Conservation (phyloP, 352 stramenopile genomes). For the Thalassiosira exigua region DNA sequence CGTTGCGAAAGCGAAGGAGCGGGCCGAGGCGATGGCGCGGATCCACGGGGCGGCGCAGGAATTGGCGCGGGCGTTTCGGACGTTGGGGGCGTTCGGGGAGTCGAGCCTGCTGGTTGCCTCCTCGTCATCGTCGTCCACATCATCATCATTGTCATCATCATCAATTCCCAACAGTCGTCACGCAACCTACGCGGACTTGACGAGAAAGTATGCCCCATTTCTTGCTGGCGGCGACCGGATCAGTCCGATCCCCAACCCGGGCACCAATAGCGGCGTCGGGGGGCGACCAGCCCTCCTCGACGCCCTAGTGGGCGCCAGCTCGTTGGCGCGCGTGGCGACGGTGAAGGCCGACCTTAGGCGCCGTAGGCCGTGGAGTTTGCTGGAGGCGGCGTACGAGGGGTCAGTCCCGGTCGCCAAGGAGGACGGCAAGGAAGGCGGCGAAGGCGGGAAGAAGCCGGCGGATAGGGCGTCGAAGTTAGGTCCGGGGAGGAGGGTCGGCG, state of each 20-base stretch:
- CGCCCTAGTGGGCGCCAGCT: slow-evolving; percentile 23
- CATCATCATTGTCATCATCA: slow-evolving; percentile 33
- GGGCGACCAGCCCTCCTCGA: slow-evolving; percentile 32
- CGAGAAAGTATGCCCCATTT: too few species aligned
- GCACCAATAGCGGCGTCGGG: slow-evolving; percentile 19
- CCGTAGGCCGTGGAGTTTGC: slow-evolving; percentile 46
- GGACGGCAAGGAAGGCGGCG: too few species aligned
- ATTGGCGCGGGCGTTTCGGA: slow-evolving; percentile 71
- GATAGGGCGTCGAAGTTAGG: background rate
- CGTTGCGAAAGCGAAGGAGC: slow-evolving; percentile 13
- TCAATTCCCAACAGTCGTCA: too few species aligned
- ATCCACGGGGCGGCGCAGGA: slow-evolving; percentile 62
- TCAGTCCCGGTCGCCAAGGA: too few species aligned
- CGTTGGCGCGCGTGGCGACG: slow-evolving; percentile 8
- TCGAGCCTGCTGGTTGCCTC: slow-evolving; percentile 47
- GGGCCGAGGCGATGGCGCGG: slow-evolving; percentile 38
- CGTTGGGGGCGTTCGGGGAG: slow-evolving; percentile 68
- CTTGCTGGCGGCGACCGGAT: too few species aligned
- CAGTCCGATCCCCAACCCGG: slow-evolving; percentile 19
- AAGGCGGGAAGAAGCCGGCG: too few species aligned
- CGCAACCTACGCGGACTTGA: too few species aligned
- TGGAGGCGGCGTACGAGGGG: slow-evolving; percentile 46
- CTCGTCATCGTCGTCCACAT: slow-evolving; percentile 58
- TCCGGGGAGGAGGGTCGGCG: too few species aligned
- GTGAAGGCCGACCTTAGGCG: slow-evolving; percentile 16